Conservation (phyloP, 2,329 filamentous ascomycete species). For the Allantophomopsis lycopodina region DNA sequence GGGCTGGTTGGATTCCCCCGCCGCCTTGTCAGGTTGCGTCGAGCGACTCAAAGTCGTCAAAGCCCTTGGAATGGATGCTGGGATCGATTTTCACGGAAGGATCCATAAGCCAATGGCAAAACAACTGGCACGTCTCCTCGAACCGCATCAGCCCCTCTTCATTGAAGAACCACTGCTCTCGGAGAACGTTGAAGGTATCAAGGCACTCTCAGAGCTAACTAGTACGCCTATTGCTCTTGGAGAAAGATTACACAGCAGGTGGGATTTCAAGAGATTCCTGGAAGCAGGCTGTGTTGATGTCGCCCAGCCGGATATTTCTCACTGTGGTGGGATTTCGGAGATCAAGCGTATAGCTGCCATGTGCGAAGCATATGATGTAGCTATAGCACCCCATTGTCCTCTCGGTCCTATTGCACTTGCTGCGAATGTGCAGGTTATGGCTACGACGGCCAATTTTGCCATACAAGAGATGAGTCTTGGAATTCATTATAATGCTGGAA, state of each 20-base stretch:
- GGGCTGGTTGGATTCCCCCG: slow-evolving; percentile 63
- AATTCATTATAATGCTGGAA: slow-evolving; percentile 64
- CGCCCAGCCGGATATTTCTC: slow-evolving; percentile 59
- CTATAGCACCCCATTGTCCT: slow-evolving; percentile 61
- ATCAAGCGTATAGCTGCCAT: slow-evolving; percentile 54
- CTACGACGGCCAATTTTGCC: slow-evolving; percentile 47
- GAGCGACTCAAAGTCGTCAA: slow-evolving; percentile 58
- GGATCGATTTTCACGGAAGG: slow-evolving; percentile 66
- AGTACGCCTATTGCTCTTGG: slow-evolving; percentile 57
- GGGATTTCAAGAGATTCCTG: slow-evolving; percentile 62
- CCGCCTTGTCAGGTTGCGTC: slow-evolving; percentile 45
- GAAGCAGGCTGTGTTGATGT: slow-evolving; percentile 57
- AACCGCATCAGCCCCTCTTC: slow-evolving; percentile 58
- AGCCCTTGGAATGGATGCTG: slow-evolving; percentile 55
- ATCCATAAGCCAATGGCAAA: slow-evolving; percentile 73
- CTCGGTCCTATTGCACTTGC: slow-evolving; percentile 61
- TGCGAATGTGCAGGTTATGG: slow-evolving; percentile 54
- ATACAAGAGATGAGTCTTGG: slow-evolving; percentile 71
- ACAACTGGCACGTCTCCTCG: slow-evolving; percentile 53
- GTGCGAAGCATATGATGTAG: slow-evolving; percentile 61
- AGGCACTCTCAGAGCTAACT: slow-evolving; percentile 40
- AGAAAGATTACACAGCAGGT: slow-evolving; percentile 57
- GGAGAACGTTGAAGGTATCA: slow-evolving; percentile 53
- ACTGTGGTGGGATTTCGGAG: slow-evolving; percentile 62
- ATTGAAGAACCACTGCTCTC: slow-evolving; percentile 62